Base-by-base conservation (phyloP, 495 filamentous ascomycete species). In the Podospora sp. region DNA sequence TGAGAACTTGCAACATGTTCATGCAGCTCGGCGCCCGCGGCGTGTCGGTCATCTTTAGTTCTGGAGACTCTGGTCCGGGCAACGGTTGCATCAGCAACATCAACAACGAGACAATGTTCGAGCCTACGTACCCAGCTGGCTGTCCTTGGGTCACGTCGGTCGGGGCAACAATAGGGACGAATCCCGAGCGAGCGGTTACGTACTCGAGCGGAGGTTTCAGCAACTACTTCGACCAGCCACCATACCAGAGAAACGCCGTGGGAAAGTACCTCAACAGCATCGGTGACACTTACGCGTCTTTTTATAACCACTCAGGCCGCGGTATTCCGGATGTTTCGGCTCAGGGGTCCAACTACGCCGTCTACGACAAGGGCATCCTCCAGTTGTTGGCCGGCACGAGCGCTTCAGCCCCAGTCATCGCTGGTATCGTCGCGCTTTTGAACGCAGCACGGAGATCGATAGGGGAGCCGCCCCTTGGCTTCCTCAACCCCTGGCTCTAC, bases 101-200 rank as follows among this genome's bases (percentile, higher is more conserved):
- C 69, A 85, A 81, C 60, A 91, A 91, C 74, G 79, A 78, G 8
- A 88, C 89, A 0, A 83, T 84, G 57, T 93, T 94, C 77, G 82
- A 88, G 1, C 87, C 91, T 11, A 75, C 69, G 7, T 78, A 75
- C 66, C 76, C 76, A 0, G 76, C 69, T 2, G 78, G 84, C 24
- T 93, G 91, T 73, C 91, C 91, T 0, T 93, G 85, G 75, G 87
- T 92, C 2, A 93, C 91, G 4, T 80, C 89, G 0, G 89, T 94
- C 24, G 91, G 91, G 6, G 90, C 87, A 4, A 92, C 90, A 0
- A 79, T 79, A 63, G 73, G 83, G 60, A 82, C 83, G 14, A 73
- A 79, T 6, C 90, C 91, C 14, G 91, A 93, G 71, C 69, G 78
- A 5, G 90, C 85, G 21, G 84, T 77, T 35, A 82, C 83, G 71